A percentile compares a stretch with the other conserved stretches of the same genome.
These are phyloP conservation scores for Hypoxylon sp. DNA, from an alignment of 2,329 filamentous ascomycete species.

Conservation along the genomic window DNA sequence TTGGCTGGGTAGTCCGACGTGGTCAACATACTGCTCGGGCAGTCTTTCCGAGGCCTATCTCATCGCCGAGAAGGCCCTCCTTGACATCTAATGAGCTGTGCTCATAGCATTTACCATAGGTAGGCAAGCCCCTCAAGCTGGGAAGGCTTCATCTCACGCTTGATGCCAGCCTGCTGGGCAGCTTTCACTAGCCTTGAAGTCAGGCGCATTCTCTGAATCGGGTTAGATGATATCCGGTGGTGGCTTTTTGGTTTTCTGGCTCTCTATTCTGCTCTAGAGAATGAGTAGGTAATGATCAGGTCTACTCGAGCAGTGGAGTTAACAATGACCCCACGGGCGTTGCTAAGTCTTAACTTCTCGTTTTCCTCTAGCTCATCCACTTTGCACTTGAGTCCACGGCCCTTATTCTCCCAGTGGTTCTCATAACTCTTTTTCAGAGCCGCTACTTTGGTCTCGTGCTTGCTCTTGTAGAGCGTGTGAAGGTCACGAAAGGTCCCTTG, in stretches of 20 bases:
- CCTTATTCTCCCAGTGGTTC: slow-evolving; percentile 88
- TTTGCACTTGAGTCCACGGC: slow-evolving; percentile 80
- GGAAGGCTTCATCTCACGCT: slow-evolving; percentile 88
- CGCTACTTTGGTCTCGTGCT: slow-evolving; percentile 95
- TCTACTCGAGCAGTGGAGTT: no score
- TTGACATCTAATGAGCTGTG: slow-evolving; percentile 77
- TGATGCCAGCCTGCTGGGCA: slow-evolving; percentile 82
- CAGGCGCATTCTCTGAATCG: slow-evolving; percentile 68
- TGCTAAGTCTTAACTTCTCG: slow-evolving; percentile 75
- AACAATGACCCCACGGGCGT: no score
- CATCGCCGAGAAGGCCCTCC: slow-evolving; percentile 92
- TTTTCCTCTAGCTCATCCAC: slow-evolving; percentile 83
- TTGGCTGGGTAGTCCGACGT: slow-evolving; percentile 96
- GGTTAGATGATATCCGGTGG: no score
- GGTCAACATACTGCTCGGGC: slow-evolving; percentile 96
- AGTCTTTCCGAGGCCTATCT: slow-evolving; percentile 99
- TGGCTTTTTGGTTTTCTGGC: no score
- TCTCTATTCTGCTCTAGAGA: no score
- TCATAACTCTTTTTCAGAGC: slow-evolving; percentile 91
- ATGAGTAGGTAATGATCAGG: no score
- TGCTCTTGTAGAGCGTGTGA: slow-evolving; percentile 93
- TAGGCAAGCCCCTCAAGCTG: slow-evolving; percentile 91
- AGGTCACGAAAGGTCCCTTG: slow-evolving; percentile 73
- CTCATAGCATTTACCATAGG: slow-evolving; percentile 90
- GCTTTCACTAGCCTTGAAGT: slow-evolving; percentile 74